Conservation (phyloP, 257 asterid genomes). For the Fraxinus quadrangulata region DNA sequence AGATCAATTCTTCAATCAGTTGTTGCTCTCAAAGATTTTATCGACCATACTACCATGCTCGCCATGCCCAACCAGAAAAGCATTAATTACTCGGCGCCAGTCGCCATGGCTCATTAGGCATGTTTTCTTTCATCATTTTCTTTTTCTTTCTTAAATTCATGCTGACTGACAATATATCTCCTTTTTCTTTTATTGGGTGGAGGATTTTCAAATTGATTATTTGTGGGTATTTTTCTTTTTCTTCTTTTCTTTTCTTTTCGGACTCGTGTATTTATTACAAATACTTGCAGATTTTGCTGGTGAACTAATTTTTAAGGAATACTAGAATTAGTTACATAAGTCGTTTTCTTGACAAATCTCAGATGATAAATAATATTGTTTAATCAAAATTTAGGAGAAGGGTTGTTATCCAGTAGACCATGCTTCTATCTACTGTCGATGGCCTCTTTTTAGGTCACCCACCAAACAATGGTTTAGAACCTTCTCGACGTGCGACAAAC, state of each 20-base stretch:
- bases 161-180: conserved; percentile 29
- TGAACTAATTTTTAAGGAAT: background rate
- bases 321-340: background rate
- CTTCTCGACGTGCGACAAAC: background rate
- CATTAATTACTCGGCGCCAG: conserved; percentile 53
- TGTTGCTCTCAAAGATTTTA: conserved; percentile 83
- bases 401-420: background rate
- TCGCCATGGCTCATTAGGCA: conserved; percentile 69
- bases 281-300: background rate
- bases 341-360: background rate
- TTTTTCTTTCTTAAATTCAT: background rate
- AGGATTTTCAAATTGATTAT: conserved; percentile 9
- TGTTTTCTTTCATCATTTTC: conserved; percentile 11
- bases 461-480: background rate
- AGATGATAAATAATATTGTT: background rate
- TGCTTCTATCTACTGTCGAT: background rate
- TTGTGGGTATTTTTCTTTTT: background rate
- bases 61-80: conserved; percentile 95
- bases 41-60: conserved; percentile 96
- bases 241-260: background rate
- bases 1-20: conserved; percentile 63
- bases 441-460: background rate
- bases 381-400: background rate
- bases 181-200: background rate
- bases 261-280: background rate